Evolutionary conservation across 176 grass and related monocot genomes (phyloP).

Genomic region (Puya raimondii): DNA sequence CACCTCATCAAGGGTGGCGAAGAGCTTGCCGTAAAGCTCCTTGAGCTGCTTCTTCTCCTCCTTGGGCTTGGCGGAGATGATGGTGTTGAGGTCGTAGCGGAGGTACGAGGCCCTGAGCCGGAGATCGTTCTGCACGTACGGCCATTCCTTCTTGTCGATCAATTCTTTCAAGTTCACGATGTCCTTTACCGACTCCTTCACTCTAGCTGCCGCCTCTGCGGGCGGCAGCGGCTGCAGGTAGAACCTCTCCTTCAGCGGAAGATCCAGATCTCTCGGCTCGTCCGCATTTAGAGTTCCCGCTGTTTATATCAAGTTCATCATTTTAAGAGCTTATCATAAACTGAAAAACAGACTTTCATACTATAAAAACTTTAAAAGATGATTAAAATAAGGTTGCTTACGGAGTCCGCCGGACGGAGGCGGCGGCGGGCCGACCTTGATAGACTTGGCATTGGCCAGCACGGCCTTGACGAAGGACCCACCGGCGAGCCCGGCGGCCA

Average conservation of each 20-base stretch:
- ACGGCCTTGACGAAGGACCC: conserved; percentile 43
- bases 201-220: background rate
- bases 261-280: background rate
- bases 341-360: background rate
- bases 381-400: conserved; percentile 26
- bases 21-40: conserved; percentile 61
- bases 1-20: conserved; percentile 63
- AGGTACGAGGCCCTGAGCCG: conserved; percentile 62
- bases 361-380: background rate
- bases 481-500: conserved; percentile 48
- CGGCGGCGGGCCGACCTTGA: conserved; percentile 46
- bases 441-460: conserved; percentile 31
- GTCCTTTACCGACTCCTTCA: background rate
- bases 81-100: conserved; percentile 80
- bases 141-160: conserved; percentile 96
- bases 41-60: conserved; percentile 87
- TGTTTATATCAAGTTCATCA: background rate
- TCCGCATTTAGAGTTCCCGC: background rate
- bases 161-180: background rate
- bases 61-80: conserved; percentile 75
- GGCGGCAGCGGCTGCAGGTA: conserved; percentile 2
- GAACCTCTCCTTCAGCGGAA: background rate
- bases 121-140: conserved; percentile 78
- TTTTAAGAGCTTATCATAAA: too few relatives aligned
- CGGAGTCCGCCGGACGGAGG: conserved; percentile 71